phyloP scores from a whole-genome alignment of 495 filamentous ascomycete genomes.

The Stereocaulon alpinum region DNA sequence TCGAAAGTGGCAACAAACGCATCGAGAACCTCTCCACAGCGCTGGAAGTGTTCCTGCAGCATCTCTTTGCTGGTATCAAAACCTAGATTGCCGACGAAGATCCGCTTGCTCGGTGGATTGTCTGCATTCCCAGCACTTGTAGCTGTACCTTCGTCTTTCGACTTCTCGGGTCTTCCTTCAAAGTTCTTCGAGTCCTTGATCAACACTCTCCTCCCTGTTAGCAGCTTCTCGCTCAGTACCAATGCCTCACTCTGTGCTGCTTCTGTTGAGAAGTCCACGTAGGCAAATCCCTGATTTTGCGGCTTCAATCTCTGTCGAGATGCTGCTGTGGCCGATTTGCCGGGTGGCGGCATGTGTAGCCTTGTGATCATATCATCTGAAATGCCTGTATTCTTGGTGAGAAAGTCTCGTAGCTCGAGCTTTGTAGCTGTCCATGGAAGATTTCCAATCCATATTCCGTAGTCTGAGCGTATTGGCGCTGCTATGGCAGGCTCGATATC shows the following conservation, averaged over 20 bases:
- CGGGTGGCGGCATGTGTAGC: conserved; percentile 59
- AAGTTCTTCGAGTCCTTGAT: conserved; percentile 88
- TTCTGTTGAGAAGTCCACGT: conserved; percentile 75
- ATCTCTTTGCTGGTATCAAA: conserved; percentile 79
- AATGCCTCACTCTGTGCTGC: conserved; percentile 61
- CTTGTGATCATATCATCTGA: conserved; percentile 63
- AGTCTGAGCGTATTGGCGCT: conserved; percentile 51
- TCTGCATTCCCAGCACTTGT: conserved; percentile 27
- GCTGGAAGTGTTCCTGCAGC: conserved; percentile 64
- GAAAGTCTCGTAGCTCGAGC: conserved; percentile 60
- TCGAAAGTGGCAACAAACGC: conserved; percentile 90
- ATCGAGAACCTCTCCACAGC: conserved; percentile 69
- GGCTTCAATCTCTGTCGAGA: conserved; percentile 37
- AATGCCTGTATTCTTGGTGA: conserved; percentile 59
- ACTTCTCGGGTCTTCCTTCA: conserved; percentile 59
- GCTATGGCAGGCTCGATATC: conserved; percentile 26
- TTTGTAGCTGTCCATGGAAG: conserved; percentile 69
- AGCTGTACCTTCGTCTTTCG: conserved; percentile 31
- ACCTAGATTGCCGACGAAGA: conserved; percentile 87
- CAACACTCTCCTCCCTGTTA: conserved; percentile 65
- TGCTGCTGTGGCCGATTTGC: conserved; percentile 9
- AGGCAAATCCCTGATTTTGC: conserved; percentile 85
- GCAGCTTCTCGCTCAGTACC: conserved; percentile 65
- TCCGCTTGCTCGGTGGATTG: conserved; percentile 57
- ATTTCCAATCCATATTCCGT: conserved; percentile 95